These are phyloP conservation scores for Macrotyloma uniflorum DNA, from an alignment of 306 rosid genomes.

Conservation along the genomic window DNA sequence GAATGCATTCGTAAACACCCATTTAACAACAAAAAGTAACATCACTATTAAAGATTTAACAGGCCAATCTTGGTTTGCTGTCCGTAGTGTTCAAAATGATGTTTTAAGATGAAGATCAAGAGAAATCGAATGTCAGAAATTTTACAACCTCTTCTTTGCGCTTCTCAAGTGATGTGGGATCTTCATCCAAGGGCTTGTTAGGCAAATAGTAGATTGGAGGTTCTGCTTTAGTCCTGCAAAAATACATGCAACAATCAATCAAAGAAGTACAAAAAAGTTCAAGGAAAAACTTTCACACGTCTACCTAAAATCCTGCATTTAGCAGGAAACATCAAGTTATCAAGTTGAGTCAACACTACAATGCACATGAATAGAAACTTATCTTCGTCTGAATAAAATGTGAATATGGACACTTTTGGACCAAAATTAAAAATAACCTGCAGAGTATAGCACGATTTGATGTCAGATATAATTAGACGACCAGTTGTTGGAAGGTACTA, in stretches of 20 bases:
- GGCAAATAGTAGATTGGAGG: slow-evolving; percentile 93
- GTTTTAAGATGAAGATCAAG: slow-evolving; percentile 20
- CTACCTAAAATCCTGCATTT: slow-evolving; percentile 55
- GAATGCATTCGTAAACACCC: slow-evolving; percentile 7
- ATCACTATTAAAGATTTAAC: neutral
- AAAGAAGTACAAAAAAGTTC: slow-evolving; percentile 27
- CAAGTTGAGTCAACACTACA: slow-evolving; percentile 73
- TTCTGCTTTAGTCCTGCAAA: slow-evolving; percentile 88
- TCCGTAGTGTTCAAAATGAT: neutral
- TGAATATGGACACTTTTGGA: slow-evolving; percentile 99
- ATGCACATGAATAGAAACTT: slow-evolving; percentile 93
- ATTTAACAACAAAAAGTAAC: neutral
- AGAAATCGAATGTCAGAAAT: slow-evolving; percentile 15
- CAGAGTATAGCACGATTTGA: slow-evolving; percentile 36
- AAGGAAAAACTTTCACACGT: slow-evolving; percentile 7
- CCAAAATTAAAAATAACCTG: slow-evolving; percentile 99
- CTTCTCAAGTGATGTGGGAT: slow-evolving; percentile 55
- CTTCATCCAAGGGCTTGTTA: slow-evolving; percentile 82
- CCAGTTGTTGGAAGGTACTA: slow-evolving; percentile 28
- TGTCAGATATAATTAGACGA: slow-evolving; percentile 30
- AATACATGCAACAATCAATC: slow-evolving; percentile 33
- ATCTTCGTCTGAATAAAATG: slow-evolving; percentile 96
- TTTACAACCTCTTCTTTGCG: slow-evolving; percentile 74
- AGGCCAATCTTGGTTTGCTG: neutral
- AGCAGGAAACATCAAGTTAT: slow-evolving; percentile 58